Evolutionary conservation across 2,329 filamentous ascomycete species (phyloP), one percentile per base, ranked within the genome.

Genomic region (Huntiella moniliformis): DNA sequence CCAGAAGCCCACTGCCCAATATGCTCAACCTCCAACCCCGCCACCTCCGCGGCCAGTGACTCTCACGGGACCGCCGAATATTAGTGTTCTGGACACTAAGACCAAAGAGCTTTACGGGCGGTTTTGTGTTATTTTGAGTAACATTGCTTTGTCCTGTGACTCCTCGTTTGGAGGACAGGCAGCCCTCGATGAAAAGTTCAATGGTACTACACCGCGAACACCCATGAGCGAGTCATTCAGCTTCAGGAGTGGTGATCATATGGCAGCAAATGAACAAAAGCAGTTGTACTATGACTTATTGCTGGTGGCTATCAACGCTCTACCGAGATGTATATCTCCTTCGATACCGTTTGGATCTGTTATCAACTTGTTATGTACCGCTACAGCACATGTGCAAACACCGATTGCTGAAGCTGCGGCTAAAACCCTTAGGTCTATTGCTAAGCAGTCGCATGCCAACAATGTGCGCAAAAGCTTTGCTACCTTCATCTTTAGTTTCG

Each of bases 401-500:
- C 87, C 91, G 48, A 95, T 98, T 58, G 92, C 91, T 1, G 74
- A 77, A 38, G 95, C 91, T 1, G 96, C 92, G 1, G 83, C 86
- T 3, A 82, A 87, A 53, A 95, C 91, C 1, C 63, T 98, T 12
- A 96, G 95, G 59, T 88, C 88, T 0, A 98, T 98, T 55, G 91
- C 92, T 8, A 74, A 83, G 31, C 91, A 98, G 56, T 83, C 81
- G 5, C 82, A 94, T 61, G 87, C 91, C 0, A 86, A 98, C 54
- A 83, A 91, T 59, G 91, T 98, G 3, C 94, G 87, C 0, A 94
- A 92, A 61, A 88, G 91, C 0, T 98, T 98, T 61, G 84, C 91
- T 34, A 73, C 87, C 18, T 98, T 96, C 61, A 98, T 98, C 45
- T 98, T 98, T 65, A 94, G 91, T 54, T 98, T 96, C 58, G 92